Conservation (phyloP, 257 asterid species). For the Solanum medicagineum region DNA sequence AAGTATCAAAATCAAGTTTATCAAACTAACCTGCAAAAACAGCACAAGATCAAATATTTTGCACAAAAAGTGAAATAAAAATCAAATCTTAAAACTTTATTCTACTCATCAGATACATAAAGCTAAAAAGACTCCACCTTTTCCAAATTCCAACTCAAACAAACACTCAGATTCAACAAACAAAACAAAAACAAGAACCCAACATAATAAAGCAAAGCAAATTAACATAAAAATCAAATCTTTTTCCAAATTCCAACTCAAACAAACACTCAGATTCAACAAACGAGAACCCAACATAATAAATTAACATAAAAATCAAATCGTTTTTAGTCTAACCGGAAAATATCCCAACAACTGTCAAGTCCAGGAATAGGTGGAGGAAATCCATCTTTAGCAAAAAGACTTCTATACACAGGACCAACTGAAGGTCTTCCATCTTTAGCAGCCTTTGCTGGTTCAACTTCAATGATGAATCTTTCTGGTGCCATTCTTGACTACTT, state of each 20-base stretch:
- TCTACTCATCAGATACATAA: slow-evolving; percentile 22
- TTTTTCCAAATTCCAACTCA: not conserved
- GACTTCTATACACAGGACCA: slow-evolving; percentile 76
- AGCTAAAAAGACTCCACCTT: not conserved
- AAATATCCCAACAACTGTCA: slow-evolving; percentile 84
- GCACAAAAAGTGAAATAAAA: not conserved
- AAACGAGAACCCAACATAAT: not conserved
- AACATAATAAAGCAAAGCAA: not conserved
- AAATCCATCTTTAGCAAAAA: slow-evolving; percentile 68
- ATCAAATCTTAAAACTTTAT: not conserved
- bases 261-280: not conserved
- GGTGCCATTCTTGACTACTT: slow-evolving; percentile 24
- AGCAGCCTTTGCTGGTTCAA: slow-evolving; percentile 66
- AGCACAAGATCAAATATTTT: not conserved
- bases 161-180: not conserved
- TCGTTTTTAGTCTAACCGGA: slow-evolving; percentile 44
- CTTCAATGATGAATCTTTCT: slow-evolving; percentile 37
- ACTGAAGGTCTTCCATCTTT: slow-evolving; percentile 63
- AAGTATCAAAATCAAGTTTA: not conserved
- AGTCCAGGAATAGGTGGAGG: slow-evolving; percentile 63
- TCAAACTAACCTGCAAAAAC: not conserved
- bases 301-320: not conserved
- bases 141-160: not conserved
- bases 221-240: not conserved
- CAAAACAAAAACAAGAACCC: not conserved